Percentiles rank a stretch among this genome's conserved stretches.
Evolutionary conservation across 2,329 filamentous ascomycete species (phyloP).

Genomic region (Tympanopsis confertula): DNA sequence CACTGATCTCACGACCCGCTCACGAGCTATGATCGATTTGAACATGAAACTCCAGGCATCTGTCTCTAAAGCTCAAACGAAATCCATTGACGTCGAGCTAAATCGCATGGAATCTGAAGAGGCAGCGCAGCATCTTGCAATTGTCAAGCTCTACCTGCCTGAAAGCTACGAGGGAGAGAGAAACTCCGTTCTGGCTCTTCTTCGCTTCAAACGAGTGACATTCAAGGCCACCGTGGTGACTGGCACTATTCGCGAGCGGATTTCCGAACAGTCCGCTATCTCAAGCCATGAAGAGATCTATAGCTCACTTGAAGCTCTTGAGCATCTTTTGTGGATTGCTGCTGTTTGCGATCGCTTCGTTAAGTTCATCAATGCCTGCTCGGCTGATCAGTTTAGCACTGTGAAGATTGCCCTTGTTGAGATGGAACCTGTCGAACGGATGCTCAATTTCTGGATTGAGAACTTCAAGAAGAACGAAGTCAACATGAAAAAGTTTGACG

Average conservation of each 20-base stretch:
- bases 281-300: slow-evolving; percentile 36
- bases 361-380: slow-evolving; percentile 39
- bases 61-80: slow-evolving; percentile 50
- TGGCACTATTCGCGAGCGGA: slow-evolving; percentile 38
- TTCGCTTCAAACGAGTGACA: slow-evolving; percentile 49
- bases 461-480: slow-evolving; percentile 46
- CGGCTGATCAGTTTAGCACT: slow-evolving; percentile 37
- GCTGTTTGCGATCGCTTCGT: slow-evolving; percentile 44
- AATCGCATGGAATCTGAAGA: slow-evolving; percentile 50
- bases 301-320: slow-evolving; percentile 41
- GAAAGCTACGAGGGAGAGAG: slow-evolving; percentile 45
- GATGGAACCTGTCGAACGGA: slow-evolving; percentile 50
- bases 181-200: slow-evolving; percentile 47
- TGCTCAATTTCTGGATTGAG: slow-evolving; percentile 50
- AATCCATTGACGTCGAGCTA: slow-evolving; percentile 53
- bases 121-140: slow-evolving; percentile 47
- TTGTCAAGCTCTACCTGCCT: slow-evolving; percentile 50
- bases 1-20: slow-evolving; percentile 48
- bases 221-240: slow-evolving; percentile 48
- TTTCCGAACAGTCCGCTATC: slow-evolving; percentile 23
- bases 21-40: slow-evolving; percentile 56
- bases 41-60: slow-evolving; percentile 54
- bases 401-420: slow-evolving; percentile 48
- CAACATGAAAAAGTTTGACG: slow-evolving; percentile 41
- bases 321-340: slow-evolving; percentile 44